phyloP scores from a whole-genome alignment of 1,284 basidiomycete species.

The Vanrija sp. region DNA sequence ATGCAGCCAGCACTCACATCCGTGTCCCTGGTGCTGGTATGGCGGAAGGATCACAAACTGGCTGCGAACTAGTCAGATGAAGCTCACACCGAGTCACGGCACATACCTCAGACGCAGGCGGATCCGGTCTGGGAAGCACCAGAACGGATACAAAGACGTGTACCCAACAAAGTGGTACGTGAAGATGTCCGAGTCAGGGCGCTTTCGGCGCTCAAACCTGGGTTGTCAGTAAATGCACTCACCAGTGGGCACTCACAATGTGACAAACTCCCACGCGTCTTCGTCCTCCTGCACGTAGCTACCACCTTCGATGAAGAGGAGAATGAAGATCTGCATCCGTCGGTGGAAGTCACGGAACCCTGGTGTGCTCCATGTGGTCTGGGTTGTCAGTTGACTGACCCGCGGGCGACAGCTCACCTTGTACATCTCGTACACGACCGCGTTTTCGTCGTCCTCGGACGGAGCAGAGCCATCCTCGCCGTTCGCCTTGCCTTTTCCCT shows the following conservation, averaged over 20 bases:
- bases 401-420: slow-evolving; percentile 58
- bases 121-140: slow-evolving; percentile 83
- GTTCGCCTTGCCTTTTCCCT: slow-evolving; percentile 54
- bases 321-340: slow-evolving; percentile 90
- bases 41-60: slow-evolving; percentile 93
- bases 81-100: background rate
- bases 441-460: slow-evolving; percentile 58
- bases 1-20: slow-evolving; percentile 59
- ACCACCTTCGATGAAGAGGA: slow-evolving; percentile 92
- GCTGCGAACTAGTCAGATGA: slow-evolving; percentile 46
- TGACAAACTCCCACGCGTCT: slow-evolving; percentile 80
- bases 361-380: slow-evolving; percentile 79
- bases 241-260: slow-evolving; percentile 59
- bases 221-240: slow-evolving; percentile 47
- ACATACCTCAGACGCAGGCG: slow-evolving; percentile 75
- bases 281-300: slow-evolving; percentile 87
- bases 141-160: slow-evolving; percentile 87
- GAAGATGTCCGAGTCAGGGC: slow-evolving; percentile 45
- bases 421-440: slow-evolving; percentile 75
- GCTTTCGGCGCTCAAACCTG: slow-evolving; percentile 71
- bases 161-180: slow-evolving; percentile 91
- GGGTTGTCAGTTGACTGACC: background rate
- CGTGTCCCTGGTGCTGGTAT: slow-evolving; percentile 84
- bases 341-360: slow-evolving; percentile 90
- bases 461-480: slow-evolving; percentile 40